These are phyloP conservation scores for Cicer bijugum DNA, from an alignment of 306 rosid genomes.

Conservation along the genomic window DNA sequence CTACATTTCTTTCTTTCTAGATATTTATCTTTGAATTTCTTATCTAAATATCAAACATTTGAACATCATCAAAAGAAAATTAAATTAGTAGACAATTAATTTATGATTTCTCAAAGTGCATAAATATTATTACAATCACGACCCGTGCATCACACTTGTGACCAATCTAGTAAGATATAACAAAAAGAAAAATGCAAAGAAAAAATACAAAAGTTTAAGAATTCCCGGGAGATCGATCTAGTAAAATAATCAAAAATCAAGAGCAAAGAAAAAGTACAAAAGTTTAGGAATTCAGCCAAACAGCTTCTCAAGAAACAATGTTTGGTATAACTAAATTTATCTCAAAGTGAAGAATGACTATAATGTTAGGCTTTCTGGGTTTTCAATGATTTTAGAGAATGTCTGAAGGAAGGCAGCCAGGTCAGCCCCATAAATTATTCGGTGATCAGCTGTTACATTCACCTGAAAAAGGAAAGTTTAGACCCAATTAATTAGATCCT, in stretches of 20 bases:
- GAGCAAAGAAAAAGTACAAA: background rate
- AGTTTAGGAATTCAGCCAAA: constrained; percentile 13
- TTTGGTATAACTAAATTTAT: background rate
- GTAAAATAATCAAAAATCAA: background rate
- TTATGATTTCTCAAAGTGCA: background rate
- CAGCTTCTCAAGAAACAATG: constrained; percentile 18
- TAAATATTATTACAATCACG: constrained; percentile 9
- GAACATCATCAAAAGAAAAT: background rate
- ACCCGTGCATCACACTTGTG: background rate
- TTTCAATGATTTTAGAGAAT: constrained; percentile 76
- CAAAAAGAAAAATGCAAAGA: background rate
- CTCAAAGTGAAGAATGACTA: constrained; percentile 46
- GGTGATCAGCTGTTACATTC: constrained; percentile 94
- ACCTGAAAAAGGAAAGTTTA: constrained; percentile 63
- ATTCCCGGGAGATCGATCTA: background rate
- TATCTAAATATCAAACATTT: background rate
- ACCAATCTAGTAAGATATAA: background rate
- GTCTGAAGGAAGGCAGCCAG: constrained; percentile 89
- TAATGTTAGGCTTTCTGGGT: constrained; percentile 85
- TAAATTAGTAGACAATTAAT: background rate
- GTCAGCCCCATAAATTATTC: constrained; percentile 85
- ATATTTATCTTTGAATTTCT: background rate
- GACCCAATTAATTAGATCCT: constrained; percentile 6
- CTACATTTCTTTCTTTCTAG: background rate
- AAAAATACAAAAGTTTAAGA: background rate